These are phyloP conservation scores for Dioscorea cayenensis DNA, from an alignment of 116 monocot species.

Conservation along the genomic window DNA sequence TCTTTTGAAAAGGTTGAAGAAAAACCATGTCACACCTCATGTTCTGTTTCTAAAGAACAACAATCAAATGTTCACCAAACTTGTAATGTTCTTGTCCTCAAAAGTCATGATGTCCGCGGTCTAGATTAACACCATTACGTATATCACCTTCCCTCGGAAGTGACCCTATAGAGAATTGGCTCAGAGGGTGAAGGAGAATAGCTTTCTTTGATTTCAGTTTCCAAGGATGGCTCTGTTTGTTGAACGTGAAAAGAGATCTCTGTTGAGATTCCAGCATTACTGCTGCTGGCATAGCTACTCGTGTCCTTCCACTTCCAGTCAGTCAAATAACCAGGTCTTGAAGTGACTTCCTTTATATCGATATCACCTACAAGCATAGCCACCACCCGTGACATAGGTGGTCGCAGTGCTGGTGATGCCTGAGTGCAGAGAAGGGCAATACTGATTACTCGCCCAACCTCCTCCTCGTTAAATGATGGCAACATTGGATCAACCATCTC, in stretches of 20 bases:
- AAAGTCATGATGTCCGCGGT: too few relatives aligned
- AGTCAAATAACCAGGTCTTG: conserved; percentile 55
- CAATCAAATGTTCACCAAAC: too few relatives aligned
- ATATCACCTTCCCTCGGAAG: neutral
- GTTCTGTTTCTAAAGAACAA: too few relatives aligned
- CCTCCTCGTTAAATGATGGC: conserved; percentile 24
- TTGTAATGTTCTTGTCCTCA: too few relatives aligned
- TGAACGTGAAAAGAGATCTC: neutral
- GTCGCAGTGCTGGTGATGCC: conserved; percentile 45
- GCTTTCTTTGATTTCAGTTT: neutral
- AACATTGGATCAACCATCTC: conserved; percentile 57
- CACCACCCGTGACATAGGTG: conserved; percentile 72
- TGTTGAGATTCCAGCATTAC: neutral
- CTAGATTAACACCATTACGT: too few relatives aligned
- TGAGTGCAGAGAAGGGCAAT: conserved; percentile 77
- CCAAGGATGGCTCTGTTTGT: too few relatives aligned
- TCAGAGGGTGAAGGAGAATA: neutral
- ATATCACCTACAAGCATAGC: conserved; percentile 46
- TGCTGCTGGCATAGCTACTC: conserved; percentile 9
- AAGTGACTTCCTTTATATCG: conserved; percentile 27
- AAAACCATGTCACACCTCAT: too few relatives aligned
- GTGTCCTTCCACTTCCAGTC: conserved; percentile 49
- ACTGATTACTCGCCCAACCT: conserved; percentile 37
- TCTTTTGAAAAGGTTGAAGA: too few relatives aligned
- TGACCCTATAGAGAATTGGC: neutral